Percentiles rank a stretch among this genome's conserved stretches.
Conservation (phyloP, 2,329 filamentous ascomycete species). For the Sclerotiophoma versabilis region DNA sequence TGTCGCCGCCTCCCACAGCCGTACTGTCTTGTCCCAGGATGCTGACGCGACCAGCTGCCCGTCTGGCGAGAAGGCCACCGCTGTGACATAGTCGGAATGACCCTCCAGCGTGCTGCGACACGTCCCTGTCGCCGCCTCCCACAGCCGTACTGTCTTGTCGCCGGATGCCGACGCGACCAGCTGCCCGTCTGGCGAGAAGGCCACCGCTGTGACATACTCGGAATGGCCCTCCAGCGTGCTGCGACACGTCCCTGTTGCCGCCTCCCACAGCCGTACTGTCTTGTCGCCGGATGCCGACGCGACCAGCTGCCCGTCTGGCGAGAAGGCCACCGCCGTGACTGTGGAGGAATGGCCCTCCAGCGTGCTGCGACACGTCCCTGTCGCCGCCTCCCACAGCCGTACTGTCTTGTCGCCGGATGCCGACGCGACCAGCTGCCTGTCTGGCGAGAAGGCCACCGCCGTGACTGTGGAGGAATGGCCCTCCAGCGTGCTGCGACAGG, state of each 20-base stretch:
- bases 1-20: no score
- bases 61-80: no score
- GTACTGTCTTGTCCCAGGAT: no score
- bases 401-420: constrained; percentile 17
- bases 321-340: constrained; percentile 4
- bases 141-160: background rate
- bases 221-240: background rate
- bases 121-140: no score
- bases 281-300: constrained; percentile 15
- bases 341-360: background rate
- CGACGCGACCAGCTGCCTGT: constrained; percentile 6
- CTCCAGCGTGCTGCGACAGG: background rate
- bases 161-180: background rate
- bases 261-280: constrained; percentile 20
- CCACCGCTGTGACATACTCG: background rate
- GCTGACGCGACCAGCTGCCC: no score
- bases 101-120: background rate
- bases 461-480: background rate
- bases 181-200: background rate
- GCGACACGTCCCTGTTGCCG: no score
- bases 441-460: constrained; percentile 11
- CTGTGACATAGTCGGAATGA: background rate
- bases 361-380: background rate
- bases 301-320: constrained; percentile 7
- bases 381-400: constrained; percentile 17